A percentile compares a stretch with the other conserved stretches of the same genome.
These are phyloP conservation scores for Talaromyces nanjingensis DNA, from an alignment of 495 filamentous ascomycete genomes.

Conservation along the genomic window DNA sequence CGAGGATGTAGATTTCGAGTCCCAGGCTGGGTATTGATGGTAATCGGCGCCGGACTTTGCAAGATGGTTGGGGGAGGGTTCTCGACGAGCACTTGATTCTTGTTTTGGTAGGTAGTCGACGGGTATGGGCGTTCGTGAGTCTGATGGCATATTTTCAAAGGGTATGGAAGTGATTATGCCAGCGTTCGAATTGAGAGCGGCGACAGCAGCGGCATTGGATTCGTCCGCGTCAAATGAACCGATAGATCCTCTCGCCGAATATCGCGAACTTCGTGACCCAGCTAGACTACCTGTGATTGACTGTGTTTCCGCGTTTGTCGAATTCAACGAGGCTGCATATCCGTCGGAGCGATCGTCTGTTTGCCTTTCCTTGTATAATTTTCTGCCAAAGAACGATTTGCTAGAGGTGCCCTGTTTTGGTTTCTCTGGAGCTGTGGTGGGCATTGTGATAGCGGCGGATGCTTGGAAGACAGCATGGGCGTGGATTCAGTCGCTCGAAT, in stretches of 20 bases:
- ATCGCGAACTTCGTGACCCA: slow-evolving; percentile 68
- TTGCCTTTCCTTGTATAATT: slow-evolving; percentile 65
- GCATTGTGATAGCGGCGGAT: slow-evolving; percentile 39
- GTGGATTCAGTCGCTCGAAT: slow-evolving; percentile 6
- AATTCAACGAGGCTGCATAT: slow-evolving; percentile 40
- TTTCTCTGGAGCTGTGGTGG: slow-evolving; percentile 60
- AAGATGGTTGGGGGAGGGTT: slow-evolving; percentile 73
- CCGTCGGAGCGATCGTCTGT: slow-evolving; percentile 32
- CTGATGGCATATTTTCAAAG: slow-evolving; percentile 67
- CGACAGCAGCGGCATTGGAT: slow-evolving; percentile 32
- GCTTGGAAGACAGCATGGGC: slow-evolving; percentile 36
- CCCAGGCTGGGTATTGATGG: slow-evolving; percentile 82
- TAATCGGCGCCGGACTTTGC: slow-evolving; percentile 73
- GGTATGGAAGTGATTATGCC: slow-evolving; percentile 87
- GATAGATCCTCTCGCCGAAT: slow-evolving; percentile 73
- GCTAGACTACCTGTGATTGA: slow-evolving; percentile 44
- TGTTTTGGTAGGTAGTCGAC: slow-evolving; percentile 69
- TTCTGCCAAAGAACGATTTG: slow-evolving; percentile 82
- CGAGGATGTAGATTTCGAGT: slow-evolving; percentile 38
- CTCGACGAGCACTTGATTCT: slow-evolving; percentile 60
- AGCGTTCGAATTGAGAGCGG: slow-evolving; percentile 66
- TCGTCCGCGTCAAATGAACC: slow-evolving; percentile 56
- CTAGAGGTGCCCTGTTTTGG: slow-evolving; percentile 74
- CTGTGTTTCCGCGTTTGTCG: slow-evolving; percentile 33
- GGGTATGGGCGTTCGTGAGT: slow-evolving; percentile 61